Base-by-base conservation (phyloP, 805 yeast genomes). In the Sugiyamaella valdiviana region DNA sequence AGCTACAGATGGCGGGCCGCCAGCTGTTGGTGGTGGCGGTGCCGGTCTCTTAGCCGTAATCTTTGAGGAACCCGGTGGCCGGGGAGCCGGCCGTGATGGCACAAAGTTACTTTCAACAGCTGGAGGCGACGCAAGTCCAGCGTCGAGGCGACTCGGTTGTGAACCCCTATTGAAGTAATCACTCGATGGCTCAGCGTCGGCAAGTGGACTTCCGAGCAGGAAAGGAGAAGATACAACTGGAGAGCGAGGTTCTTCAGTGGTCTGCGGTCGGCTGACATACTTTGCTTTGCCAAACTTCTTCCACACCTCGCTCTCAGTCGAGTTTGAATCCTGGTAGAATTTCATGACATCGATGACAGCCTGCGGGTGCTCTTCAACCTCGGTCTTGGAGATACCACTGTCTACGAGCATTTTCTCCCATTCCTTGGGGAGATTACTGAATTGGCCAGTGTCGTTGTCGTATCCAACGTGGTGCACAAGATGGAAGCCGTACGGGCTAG, bases 391-490 rank as follows among this genome's bases (percentile, higher is more conserved):
- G 43, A 93, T 86, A 38, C 98, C 98, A 61, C 87, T 83, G 6
- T 93, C 91, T 9, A 83, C 77, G 50, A 93, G 72, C 17, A 90
- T 72, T 52, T 78, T 76, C 55, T 88, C 91, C 98, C 99, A 93
- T 60, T 87, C 95, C 22, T 80, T 82, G 1, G 99, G 99, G 41
- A 93, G 72, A 1, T 97, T 98, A 1, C 90, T 85, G 61, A 84
- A 91, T 48, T 86, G 82, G 12, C 96, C 96, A 15, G 91, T 81
- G 55, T 78, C 80, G 10, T 79, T 71, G 63, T 91, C 95, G 50
- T 85, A 82, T 26, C 95, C 96, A 7, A 93, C 98, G 63, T 93
- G 98, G n/a, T 93, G 88, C 32, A 88, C 83, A 61, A 90, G 96
- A 61, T 86, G 82, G 15, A 93, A 84, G 60, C 87, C 88, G 64